Conservation (phyloP, 352 stramenopile species). For the Pythium rishiriense region DNA sequence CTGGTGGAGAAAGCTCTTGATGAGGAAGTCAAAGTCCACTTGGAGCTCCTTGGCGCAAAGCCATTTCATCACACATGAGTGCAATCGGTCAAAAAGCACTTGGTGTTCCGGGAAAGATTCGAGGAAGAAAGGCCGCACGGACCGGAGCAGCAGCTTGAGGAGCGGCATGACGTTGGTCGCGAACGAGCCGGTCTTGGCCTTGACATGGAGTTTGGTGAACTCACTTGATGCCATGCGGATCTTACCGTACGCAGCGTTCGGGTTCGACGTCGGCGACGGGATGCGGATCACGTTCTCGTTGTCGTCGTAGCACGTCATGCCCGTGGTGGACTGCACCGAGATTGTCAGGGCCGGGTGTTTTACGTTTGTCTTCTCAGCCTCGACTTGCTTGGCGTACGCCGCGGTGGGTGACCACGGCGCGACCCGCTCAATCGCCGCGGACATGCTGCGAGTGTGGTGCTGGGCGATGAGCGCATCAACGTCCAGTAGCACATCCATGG, state of each 20-base stretch:
- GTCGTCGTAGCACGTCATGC: slow-evolving; percentile 1
- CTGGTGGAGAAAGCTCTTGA: slow-evolving; percentile 58
- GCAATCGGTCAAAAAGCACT: slow-evolving; percentile 52
- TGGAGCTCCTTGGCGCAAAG: slow-evolving; percentile 47
- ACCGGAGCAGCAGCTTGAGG: slow-evolving; percentile 42
- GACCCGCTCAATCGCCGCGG: slow-evolving; percentile 31
- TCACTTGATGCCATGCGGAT: slow-evolving; percentile 46
- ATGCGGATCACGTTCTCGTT: slow-evolving; percentile 21
- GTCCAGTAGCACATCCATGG: slow-evolving; percentile 56
- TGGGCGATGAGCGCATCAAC: slow-evolving; percentile 53
- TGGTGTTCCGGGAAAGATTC: slow-evolving; percentile 57
- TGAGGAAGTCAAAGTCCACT: slow-evolving; percentile 62
- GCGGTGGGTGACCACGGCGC: slow-evolving; percentile 39
- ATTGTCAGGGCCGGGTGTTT: slow-evolving; percentile 38
- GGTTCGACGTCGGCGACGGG: slow-evolving; percentile 18
- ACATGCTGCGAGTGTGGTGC: slow-evolving; percentile 39
- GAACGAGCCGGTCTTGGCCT: slow-evolving; percentile 54
- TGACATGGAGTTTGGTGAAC: slow-evolving; percentile 69
- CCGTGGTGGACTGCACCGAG: slow-evolving; percentile 29
- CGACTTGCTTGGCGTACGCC: slow-evolving; percentile 33
- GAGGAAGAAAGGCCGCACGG: slow-evolving; percentile 42
- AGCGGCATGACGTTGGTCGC: slow-evolving; percentile 44
- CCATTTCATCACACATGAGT: slow-evolving; percentile 41
- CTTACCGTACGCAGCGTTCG: slow-evolving; percentile 22
- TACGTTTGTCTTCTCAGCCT: slow-evolving; percentile 33